phyloP scores from a whole-genome alignment of 2,329 filamentous ascomycete genomes.

The Colletotrichum tanaceti region DNA sequence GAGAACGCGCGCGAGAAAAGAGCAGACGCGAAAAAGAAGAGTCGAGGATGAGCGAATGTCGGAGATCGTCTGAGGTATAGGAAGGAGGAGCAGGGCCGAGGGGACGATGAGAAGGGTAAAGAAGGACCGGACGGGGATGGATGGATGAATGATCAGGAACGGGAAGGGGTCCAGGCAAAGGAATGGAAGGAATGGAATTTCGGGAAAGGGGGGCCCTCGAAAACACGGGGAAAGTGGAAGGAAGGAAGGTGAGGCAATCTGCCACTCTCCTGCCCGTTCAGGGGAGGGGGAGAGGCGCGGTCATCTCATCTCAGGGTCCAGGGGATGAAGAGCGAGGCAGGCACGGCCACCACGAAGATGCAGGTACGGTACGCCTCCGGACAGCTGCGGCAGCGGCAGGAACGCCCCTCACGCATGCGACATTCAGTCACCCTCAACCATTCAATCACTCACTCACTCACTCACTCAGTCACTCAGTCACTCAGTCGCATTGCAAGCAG shows the following conservation, averaged over 20 bases:
- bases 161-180: constrained; percentile 11
- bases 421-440: not conserved
- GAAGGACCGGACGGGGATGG: constrained; percentile 26
- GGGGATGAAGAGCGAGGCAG: not conserved
- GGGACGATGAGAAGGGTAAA: constrained; percentile 16
- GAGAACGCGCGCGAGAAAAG: no score
- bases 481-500: not conserved
- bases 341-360: not conserved
- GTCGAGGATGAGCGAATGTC: constrained; percentile 17
- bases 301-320: constrained; percentile 35
- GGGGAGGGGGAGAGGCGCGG: constrained; percentile 27
- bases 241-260: constrained; percentile 34
- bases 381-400: not conserved
- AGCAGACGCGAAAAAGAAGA: constrained; percentile 2
- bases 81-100: constrained; percentile 12
- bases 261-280: constrained; percentile 22
- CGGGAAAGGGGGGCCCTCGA: constrained; percentile 19
- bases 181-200: constrained; percentile 17
- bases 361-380: not conserved
- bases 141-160: constrained; percentile 1
- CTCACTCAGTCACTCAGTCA: no score
- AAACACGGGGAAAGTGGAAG: constrained; percentile 36
- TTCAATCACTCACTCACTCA: not conserved
- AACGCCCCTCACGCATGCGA: not conserved
- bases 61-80: constrained; percentile 15